Percentiles rank a stretch among this genome's conserved stretches.
Evolutionary conservation across 768 basidiomycete genomes (phyloP).

Genomic region (Trametopsis cervina): DNA sequence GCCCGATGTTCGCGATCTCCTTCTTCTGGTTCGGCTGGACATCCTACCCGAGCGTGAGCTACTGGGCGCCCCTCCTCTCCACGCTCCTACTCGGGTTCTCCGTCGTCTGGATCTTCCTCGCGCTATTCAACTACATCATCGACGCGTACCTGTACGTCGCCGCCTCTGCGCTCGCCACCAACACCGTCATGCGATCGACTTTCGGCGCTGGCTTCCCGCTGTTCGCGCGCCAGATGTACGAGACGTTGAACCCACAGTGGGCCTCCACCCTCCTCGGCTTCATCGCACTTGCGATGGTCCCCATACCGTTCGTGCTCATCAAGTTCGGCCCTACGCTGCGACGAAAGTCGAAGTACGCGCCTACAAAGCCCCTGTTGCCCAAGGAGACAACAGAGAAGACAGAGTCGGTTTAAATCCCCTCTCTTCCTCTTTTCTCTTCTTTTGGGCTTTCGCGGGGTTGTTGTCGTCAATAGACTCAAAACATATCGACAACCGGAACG

Average conservation of each 20-base stretch:
- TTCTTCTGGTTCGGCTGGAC: constrained; percentile 76
- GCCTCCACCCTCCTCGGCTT: constrained; percentile 53
- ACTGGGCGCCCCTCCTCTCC: constrained; percentile 48
- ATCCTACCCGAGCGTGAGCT: constrained; percentile 43
- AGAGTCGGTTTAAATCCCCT: constrained; percentile 3
- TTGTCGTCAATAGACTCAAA: no score
- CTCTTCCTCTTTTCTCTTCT: no score
- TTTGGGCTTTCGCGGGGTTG: no score
- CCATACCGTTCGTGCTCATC: constrained; percentile 28
- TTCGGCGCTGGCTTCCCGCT: constrained; percentile 27
- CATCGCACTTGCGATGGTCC: constrained; percentile 46
- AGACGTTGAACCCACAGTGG: constrained; percentile 44
- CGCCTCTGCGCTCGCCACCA: constrained; percentile 52
- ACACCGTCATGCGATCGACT: constrained; percentile 40
- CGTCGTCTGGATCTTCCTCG: constrained; percentile 51
- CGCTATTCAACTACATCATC: constrained; percentile 55
- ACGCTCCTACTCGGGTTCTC: constrained; percentile 44
- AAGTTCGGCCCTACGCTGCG: constrained; percentile 21
- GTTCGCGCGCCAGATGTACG: constrained; percentile 39
- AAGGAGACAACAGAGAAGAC: constrained; percentile 4
- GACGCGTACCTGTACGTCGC: constrained; percentile 54
- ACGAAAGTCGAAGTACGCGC: constrained; percentile 22
- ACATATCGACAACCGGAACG: no score
- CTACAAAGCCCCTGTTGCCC: constrained; percentile 6
- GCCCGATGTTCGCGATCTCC: constrained; percentile 43